A percentile compares a stretch with the other conserved stretches of the same genome.
Conservation (phyloP, 1,139 yeast genomes). For the Wickerhamiella infanticola region DNA sequence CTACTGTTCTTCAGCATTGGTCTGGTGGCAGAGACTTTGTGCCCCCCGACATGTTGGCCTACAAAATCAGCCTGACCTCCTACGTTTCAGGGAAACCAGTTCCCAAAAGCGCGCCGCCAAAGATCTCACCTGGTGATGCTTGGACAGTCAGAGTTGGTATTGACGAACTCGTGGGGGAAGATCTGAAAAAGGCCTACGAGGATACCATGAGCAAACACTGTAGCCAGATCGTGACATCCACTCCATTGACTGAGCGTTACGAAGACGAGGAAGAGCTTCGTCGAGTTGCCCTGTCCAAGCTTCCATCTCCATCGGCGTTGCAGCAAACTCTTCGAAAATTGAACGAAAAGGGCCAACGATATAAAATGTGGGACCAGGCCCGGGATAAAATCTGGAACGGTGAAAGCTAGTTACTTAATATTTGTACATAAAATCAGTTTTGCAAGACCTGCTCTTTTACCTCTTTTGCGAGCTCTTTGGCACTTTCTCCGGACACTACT, state of each 20-base stretch:
- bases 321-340: constrained; percentile 18
- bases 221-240: constrained; percentile 14
- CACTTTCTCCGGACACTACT: background rate
- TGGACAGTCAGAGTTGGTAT: constrained; percentile 13
- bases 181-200: constrained; percentile 7
- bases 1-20: constrained; percentile 1
- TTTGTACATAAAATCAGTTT: background rate
- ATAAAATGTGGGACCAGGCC: constrained; percentile 12
- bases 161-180: constrained; percentile 6
- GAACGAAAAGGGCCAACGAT: constrained; percentile 14
- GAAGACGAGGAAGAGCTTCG: constrained; percentile 15
- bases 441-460: background rate
- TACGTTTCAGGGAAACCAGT: constrained; percentile 10
- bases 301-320: constrained; percentile 18
- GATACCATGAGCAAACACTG: constrained; percentile 9
- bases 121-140: constrained; percentile 9
- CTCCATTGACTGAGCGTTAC: constrained; percentile 17
- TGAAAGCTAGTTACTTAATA: no score
- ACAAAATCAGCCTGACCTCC: constrained; percentile 6
- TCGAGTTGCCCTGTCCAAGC: constrained; percentile 12
- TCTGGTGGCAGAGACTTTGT: background rate
- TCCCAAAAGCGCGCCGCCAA: background rate
- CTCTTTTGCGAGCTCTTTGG: background rate
- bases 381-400: constrained; percentile 9
- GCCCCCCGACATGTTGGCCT: constrained; percentile 8